phyloP scores from a whole-genome alignment of 2,329 filamentous ascomycete species.

The Sphaerulina vaccinii region DNA sequence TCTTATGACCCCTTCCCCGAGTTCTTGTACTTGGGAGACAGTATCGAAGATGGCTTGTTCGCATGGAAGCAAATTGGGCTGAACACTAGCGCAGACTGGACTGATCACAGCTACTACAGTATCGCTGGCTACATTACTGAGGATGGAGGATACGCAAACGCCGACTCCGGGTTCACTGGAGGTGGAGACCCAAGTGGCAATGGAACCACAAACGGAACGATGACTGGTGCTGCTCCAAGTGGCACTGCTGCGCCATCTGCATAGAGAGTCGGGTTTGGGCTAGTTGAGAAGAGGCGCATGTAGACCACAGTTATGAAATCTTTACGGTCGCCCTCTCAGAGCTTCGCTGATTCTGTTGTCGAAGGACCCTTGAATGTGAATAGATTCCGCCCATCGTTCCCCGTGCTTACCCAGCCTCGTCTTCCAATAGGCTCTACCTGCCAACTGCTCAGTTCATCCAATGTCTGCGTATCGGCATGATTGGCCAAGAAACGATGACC shows the following conservation, averaged over 20 bases:
- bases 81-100: constrained; percentile 37
- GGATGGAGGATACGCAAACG: constrained; percentile 27
- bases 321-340: constrained; percentile 12
- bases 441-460: constrained; percentile 46
- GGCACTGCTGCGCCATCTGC: constrained; percentile 15
- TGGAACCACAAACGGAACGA: constrained; percentile 16
- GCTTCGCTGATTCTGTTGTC: constrained; percentile 14
- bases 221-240: constrained; percentile 11
- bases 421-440: constrained; percentile 51
- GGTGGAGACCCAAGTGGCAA: constrained; percentile 10
- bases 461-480: constrained; percentile 51
- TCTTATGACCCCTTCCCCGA: constrained; percentile 57
- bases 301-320: too few species aligned
- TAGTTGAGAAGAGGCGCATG: too few species aligned
- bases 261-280: too few species aligned
- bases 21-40: constrained; percentile 58
- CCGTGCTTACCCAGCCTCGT: constrained; percentile 45
- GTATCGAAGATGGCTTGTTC: constrained; percentile 52
- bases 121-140: constrained; percentile 24
- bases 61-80: constrained; percentile 56
- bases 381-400: constrained; percentile 40
- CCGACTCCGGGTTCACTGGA: constrained; percentile 17
- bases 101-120: constrained; percentile 20
- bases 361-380: constrained; percentile 32
- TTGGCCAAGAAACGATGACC: constrained; percentile 58